phyloP scores from a whole-genome alignment of 768 basidiomycete species.

The Hygrophorus pudorinus region DNA sequence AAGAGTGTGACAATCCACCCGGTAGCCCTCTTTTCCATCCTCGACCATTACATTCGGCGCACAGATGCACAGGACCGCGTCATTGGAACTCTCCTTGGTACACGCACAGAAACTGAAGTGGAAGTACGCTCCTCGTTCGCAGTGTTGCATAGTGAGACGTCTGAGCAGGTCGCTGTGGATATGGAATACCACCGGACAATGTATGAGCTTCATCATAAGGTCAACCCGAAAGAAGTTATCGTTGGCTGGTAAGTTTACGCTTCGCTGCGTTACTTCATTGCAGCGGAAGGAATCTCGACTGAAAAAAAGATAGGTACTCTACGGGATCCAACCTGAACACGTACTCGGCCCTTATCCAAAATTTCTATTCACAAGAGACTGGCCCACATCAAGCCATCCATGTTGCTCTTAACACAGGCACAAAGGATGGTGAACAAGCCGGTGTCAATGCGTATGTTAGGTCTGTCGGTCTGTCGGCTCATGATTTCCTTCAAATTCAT shows the following conservation, averaged over 20 bases:
- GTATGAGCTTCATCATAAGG: slow-evolving; percentile 84
- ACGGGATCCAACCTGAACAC: slow-evolving; percentile 87
- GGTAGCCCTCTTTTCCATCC: slow-evolving; percentile 86
- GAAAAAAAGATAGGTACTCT: slow-evolving; percentile 57
- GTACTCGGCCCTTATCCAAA: slow-evolving; percentile 94
- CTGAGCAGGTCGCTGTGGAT: slow-evolving; percentile 90
- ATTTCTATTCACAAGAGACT: slow-evolving; percentile 93
- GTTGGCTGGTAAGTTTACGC: slow-evolving; percentile 76
- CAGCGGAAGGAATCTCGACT: neutral
- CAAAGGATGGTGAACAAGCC: slow-evolving; percentile 48
- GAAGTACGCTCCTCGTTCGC: slow-evolving; percentile 83
- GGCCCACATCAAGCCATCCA: slow-evolving; percentile 84
- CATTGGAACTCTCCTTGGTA: slow-evolving; percentile 90
- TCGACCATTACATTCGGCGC: slow-evolving; percentile 92
- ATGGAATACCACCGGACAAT: slow-evolving; percentile 93
- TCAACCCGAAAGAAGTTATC: slow-evolving; percentile 78
- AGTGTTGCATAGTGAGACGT: slow-evolving; percentile 85
- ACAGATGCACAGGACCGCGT: slow-evolving; percentile 77
- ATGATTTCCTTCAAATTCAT: slow-evolving; percentile 7
- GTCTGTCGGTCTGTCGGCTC: slow-evolving; percentile 27
- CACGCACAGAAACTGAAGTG: slow-evolving; percentile 56
- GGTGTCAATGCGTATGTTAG: slow-evolving; percentile 85
- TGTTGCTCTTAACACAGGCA: slow-evolving; percentile 81
- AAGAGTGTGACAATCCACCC: slow-evolving; percentile 79
- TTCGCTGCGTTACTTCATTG: neutral